phyloP scores from a whole-genome alignment of 768 basidiomycete genomes.

The Infundibulicybe gibba region DNA sequence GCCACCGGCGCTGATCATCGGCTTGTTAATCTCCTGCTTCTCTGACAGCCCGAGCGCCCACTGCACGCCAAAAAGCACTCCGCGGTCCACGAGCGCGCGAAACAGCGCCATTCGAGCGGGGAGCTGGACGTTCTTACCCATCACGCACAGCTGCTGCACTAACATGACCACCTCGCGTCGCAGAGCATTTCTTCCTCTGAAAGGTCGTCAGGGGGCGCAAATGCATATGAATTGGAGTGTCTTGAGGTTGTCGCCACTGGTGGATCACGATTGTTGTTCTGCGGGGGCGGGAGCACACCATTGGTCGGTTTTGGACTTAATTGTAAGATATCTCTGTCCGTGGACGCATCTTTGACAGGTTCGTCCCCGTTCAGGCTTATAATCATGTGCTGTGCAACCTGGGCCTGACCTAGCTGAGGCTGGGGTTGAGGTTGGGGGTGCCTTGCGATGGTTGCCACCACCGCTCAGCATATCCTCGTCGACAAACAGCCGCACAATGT shows the following conservation, averaged over 20 bases:
- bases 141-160: constrained; percentile 87
- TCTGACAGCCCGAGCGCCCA: constrained; percentile 82
- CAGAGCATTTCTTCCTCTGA: constrained; percentile 51
- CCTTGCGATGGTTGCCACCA: constrained; percentile 22
- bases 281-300: constrained; percentile 14
- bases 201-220: constrained; percentile 52
- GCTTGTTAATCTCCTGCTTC: constrained; percentile 39
- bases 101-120: constrained; percentile 83
- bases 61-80: constrained; percentile 86
- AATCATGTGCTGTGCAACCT: constrained; percentile 22
- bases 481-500: constrained; percentile 75
- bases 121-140: constrained; percentile 97
- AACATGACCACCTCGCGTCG: constrained; percentile 81
- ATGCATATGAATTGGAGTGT: constrained; percentile 39
- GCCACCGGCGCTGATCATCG: constrained; percentile 77
- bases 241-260: constrained; percentile 11
- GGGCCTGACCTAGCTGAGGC: constrained; percentile 18
- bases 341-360: constrained; percentile 25
- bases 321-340: constrained; percentile 36
- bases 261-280: constrained; percentile 17
- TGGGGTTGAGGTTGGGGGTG: constrained; percentile 11
- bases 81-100: constrained; percentile 82
- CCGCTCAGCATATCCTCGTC: constrained; percentile 61
- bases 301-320: constrained; percentile 24
- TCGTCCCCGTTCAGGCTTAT: constrained; percentile 37